A percentile compares a stretch with the other conserved stretches of the same genome.
phyloP scores from a whole-genome alignment of 768 basidiomycete genomes.

The Rhizopogon roseolus region DNA sequence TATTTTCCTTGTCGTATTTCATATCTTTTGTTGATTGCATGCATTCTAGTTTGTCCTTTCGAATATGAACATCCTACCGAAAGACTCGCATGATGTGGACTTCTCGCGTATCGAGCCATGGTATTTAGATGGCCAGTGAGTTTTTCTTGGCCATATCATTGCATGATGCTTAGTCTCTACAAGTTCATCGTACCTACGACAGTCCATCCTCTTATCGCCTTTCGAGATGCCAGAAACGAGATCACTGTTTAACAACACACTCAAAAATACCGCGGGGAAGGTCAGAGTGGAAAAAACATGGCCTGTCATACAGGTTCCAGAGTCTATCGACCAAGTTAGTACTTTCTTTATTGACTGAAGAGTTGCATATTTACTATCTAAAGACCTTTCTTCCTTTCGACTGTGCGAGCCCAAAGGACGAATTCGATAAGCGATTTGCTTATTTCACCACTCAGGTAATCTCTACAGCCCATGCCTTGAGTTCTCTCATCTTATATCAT shows the following conservation, averaged over 20 bases:
- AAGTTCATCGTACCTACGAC: constrained; percentile 83
- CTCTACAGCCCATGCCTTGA: neutral
- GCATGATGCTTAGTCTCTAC: neutral
- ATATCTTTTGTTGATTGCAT: neutral
- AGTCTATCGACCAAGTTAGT: constrained; percentile 76
- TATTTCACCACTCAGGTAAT: constrained; percentile 82
- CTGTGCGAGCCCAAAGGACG: constrained; percentile 61
- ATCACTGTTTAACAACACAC: constrained; percentile 64
- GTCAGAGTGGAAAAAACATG: constrained; percentile 65
- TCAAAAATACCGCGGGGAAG: constrained; percentile 86
- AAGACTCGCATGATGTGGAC: constrained; percentile 90
- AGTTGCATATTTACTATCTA: neutral
- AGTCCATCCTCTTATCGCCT: constrained; percentile 81
- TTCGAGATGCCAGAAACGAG: constrained; percentile 90
- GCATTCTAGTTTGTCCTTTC: constrained; percentile 71
- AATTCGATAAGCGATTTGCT: constrained; percentile 82
- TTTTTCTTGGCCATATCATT: constrained; percentile 7
- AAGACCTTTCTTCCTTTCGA: constrained; percentile 75
- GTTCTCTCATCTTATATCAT: neutral
- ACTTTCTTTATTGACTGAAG: neutral
- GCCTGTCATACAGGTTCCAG: constrained; percentile 72
- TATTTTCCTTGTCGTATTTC: constrained; percentile 26
- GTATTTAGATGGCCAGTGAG: constrained; percentile 94
- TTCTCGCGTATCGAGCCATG: constrained; percentile 97
- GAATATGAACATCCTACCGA: constrained; percentile 83